Percentiles rank a stretch among this genome's conserved stretches.
These are phyloP conservation scores for Neurospora crassa DNA, from an alignment of 2,329 filamentous ascomycete species.

Conservation along the genomic window DNA sequence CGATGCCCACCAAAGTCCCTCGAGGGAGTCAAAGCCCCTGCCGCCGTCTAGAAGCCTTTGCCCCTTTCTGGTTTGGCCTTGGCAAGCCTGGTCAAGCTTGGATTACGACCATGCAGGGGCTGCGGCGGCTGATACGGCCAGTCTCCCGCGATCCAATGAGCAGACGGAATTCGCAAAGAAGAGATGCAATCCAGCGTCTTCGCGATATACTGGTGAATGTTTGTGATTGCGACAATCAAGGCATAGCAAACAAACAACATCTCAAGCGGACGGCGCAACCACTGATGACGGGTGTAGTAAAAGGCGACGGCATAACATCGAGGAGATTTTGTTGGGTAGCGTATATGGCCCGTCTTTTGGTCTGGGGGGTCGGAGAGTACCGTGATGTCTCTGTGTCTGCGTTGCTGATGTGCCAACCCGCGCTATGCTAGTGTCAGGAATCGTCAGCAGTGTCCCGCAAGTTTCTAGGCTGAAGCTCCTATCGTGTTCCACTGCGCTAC, in stretches of 20 bases:
- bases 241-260: background rate
- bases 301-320: background rate
- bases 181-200: background rate
- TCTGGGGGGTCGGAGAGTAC: background rate
- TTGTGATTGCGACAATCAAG: background rate
- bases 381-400: background rate
- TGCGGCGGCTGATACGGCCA: background rate
- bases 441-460: background rate
- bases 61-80: background rate
- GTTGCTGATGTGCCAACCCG: background rate
- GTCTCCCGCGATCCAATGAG: background rate
- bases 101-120: background rate
- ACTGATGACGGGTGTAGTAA: background rate
- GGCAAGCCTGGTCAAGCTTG: background rate
- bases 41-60: background rate
- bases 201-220: background rate
- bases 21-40: background rate
- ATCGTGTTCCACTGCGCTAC: background rate
- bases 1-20: background rate
- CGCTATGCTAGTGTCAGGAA: background rate
- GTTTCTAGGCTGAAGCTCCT: background rate
- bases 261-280: background rate
- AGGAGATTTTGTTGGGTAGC: background rate
- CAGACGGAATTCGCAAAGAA: background rate
- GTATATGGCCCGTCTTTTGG: background rate